Conservation (phyloP, 1,284 basidiomycete species). For the Cronartium quercuum region DNA sequence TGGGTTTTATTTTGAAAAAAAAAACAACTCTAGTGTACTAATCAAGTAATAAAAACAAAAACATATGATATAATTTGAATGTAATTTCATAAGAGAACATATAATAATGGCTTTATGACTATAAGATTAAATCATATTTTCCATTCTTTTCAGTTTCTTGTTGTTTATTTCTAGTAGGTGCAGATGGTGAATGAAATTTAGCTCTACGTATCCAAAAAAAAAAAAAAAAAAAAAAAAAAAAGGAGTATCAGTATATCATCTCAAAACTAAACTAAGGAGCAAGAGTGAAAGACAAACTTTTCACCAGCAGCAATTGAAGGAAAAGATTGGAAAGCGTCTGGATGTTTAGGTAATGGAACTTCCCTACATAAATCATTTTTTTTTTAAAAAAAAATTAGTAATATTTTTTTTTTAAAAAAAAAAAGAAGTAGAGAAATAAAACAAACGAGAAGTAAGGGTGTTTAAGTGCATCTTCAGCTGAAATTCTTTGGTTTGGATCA, state of each 20-base stretch:
- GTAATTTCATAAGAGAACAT: neutral
- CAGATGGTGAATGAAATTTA: conserved; percentile 37
- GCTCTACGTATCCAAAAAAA: no score
- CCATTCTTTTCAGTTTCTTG: neutral
- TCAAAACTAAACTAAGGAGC: neutral
- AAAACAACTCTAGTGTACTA: no score
- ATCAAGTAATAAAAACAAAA: no score
- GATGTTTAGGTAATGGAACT: conserved; percentile 88
- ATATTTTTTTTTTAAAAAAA: neutral
- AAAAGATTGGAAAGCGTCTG: conserved; percentile 93
- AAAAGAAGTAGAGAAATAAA: conserved; percentile 1
- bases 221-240: neutral
- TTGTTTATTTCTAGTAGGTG: conserved; percentile 1
- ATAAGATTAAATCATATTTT: neutral
- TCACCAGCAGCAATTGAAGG: conserved; percentile 95
- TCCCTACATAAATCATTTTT: conserved; percentile 58
- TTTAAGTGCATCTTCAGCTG: conserved; percentile 75
- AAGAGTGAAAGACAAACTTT: conserved; percentile 56
- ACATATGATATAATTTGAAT: neutral
- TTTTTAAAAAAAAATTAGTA: conserved; percentile 16
- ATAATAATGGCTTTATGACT: neutral
- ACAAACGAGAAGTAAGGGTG: conserved; percentile 87
- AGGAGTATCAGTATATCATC: neutral
- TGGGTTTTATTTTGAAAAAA: no score
- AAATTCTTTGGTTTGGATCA: conserved; percentile 75